These are phyloP conservation scores for Setaria italica DNA, from an alignment of 202 grass and related monocot genomes.

Conservation along the genomic window DNA sequence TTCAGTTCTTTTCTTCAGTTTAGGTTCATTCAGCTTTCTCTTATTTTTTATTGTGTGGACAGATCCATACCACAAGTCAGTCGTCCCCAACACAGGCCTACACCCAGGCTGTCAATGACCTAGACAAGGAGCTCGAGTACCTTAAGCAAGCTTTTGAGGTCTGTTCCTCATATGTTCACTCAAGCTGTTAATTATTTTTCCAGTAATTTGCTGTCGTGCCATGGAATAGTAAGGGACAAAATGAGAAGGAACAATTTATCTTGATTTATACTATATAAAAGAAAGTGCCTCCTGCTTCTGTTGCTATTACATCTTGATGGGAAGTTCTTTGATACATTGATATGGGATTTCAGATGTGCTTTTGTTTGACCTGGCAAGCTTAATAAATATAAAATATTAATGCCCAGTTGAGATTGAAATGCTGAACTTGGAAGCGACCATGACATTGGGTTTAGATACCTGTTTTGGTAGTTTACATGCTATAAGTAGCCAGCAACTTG, in stretches of 20 bases:
- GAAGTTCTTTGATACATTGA: background rate
- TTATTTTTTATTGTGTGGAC: constrained; percentile 1
- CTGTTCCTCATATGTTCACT: constrained; percentile 5
- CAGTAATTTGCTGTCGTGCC: background rate
- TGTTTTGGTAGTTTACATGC: background rate
- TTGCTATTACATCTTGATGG: background rate
- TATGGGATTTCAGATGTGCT: constrained; percentile 8
- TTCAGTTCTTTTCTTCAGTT: background rate
- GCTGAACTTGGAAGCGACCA: background rate
- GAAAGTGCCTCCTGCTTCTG: background rate
- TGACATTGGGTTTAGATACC: background rate
- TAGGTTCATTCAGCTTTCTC: background rate
- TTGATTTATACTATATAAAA: constrained; percentile 23
- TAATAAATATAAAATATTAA: background rate
- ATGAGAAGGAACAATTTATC: background rate
- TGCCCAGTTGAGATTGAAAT: background rate
- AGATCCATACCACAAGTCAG: constrained; percentile 92
- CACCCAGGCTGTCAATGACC: constrained; percentile 77
- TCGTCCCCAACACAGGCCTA: constrained; percentile 92
- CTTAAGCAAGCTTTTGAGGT: constrained; percentile 91
- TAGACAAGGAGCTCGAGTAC: constrained; percentile 87
- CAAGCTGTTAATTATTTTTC: constrained; percentile 8
- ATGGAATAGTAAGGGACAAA: background rate
- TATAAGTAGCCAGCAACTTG: background rate
- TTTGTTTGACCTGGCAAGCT: background rate